These are phyloP conservation scores for Ogataea corticis DNA, from an alignment of 805 yeast species.

Conservation along the genomic window DNA sequence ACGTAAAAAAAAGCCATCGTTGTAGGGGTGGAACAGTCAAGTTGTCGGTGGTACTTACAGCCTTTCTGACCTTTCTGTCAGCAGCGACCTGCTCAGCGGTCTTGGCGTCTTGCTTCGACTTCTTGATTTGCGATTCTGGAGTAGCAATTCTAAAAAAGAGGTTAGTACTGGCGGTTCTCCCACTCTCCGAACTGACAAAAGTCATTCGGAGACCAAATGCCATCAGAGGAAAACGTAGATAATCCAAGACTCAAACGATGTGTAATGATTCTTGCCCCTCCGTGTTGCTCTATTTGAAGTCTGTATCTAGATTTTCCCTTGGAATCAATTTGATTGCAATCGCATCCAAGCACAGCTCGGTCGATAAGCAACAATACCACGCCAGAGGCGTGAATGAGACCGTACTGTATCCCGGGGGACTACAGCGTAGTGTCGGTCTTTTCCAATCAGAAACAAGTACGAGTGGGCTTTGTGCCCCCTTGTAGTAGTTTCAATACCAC, in stretches of 20 bases:
- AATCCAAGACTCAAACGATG: constrained; percentile 7
- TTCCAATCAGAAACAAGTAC: constrained; percentile 35
- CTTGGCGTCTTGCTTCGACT: constrained; percentile 77
- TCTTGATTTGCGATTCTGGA: constrained; percentile 88
- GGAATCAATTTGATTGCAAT: constrained; percentile 35
- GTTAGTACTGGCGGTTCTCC: constrained; percentile 18
- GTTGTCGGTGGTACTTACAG: constrained; percentile 64
- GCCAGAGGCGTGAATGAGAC: constrained; percentile 18
- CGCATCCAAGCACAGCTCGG: constrained; percentile 4
- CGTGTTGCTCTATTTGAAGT: constrained; percentile 3
- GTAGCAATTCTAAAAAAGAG: constrained; percentile 42
- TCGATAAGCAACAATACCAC: constrained; percentile 30
- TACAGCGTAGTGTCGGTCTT: constrained; percentile 27
- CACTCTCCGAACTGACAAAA: constrained; percentile 31
- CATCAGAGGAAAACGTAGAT: constrained; percentile 37
- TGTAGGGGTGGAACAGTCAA: too few species aligned
- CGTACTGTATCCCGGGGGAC: constrained; percentile 28
- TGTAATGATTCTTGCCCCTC: constrained; percentile 1
- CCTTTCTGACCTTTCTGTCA: constrained; percentile 74
- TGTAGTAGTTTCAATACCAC: constrained; percentile 37
- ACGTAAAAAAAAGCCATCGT: constrained; percentile 3
- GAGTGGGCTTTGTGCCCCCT: constrained; percentile 24
- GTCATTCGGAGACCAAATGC: constrained; percentile 31
- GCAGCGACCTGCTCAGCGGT: constrained; percentile 76
- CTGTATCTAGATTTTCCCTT: constrained; percentile 31